phyloP scores from a whole-genome alignment of 805 yeast species.

The Candida coleopterorum region DNA sequence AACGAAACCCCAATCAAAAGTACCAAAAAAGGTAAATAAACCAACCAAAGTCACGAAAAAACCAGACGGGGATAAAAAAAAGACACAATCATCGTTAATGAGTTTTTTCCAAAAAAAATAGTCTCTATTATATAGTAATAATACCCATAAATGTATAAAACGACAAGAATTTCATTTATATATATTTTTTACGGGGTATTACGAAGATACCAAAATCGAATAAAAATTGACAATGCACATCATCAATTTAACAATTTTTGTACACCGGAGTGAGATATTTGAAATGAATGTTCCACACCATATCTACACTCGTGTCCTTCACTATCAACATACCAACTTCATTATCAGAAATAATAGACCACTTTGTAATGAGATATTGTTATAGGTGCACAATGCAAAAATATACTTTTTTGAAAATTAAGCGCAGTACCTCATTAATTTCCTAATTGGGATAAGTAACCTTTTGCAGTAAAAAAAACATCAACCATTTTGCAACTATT shows the following conservation, averaged over 20 bases:
- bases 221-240: too few relatives aligned
- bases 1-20: slow-evolving; percentile 8
- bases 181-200: slow-evolving; percentile 1
- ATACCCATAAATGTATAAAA: slow-evolving; percentile 6
- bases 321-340: too few relatives aligned
- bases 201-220: too few relatives aligned
- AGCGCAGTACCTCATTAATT: slow-evolving; percentile 1
- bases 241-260: too few relatives aligned
- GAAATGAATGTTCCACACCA: too few relatives aligned
- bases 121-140: neutral
- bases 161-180: slow-evolving; percentile 4
- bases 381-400: too few relatives aligned
- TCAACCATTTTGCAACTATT: too few relatives aligned
- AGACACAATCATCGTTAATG: slow-evolving; percentile 41
- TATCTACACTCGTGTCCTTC: too few relatives aligned
- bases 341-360: too few relatives aligned
- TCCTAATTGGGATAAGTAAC: slow-evolving; percentile 5
- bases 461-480: slow-evolving; percentile 4
- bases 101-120: slow-evolving; percentile 43
- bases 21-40: slow-evolving; percentile 7
- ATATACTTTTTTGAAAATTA: too few relatives aligned
- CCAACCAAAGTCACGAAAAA: slow-evolving; percentile 9
- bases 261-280: too few relatives aligned
- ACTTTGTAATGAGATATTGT: too few relatives aligned
- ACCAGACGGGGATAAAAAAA: slow-evolving; percentile 15